Conservation (phyloP, 2,329 filamentous ascomycete genomes). For the Salinomyces thailandicus region DNA sequence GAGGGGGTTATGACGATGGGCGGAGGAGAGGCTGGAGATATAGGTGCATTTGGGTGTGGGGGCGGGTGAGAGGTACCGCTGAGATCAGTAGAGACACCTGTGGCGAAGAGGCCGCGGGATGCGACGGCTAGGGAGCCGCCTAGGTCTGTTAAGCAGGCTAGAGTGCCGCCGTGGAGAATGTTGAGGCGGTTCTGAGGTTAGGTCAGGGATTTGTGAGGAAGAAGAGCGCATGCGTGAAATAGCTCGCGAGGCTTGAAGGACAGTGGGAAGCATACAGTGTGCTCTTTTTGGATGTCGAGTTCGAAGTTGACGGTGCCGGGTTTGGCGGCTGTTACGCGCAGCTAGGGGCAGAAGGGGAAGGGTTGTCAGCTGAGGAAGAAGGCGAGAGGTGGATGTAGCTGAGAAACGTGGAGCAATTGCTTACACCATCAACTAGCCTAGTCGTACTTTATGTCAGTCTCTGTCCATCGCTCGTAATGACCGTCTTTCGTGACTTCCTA, state of each 20-base stretch:
- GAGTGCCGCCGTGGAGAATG: slow-evolving; percentile 67
- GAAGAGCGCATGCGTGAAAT: too few species aligned
- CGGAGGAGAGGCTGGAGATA: background rate
- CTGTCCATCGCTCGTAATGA: background rate
- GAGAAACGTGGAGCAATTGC: slow-evolving; percentile 2
- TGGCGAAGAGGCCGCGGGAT: slow-evolving; percentile 53
- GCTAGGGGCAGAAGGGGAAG: background rate
- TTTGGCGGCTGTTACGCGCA: slow-evolving; percentile 50
- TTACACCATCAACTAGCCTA: slow-evolving; percentile 13
- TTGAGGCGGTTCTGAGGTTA: slow-evolving; percentile 69
- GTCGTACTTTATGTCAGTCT: slow-evolving; percentile 9
- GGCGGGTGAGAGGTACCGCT: slow-evolving; percentile 36
- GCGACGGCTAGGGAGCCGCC: slow-evolving; percentile 57
- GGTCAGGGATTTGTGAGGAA: too few species aligned
- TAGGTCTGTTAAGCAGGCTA: slow-evolving; percentile 63
- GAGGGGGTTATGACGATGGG: too few species aligned
- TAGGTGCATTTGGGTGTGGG: too few species aligned
- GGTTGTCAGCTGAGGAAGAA: too few species aligned
- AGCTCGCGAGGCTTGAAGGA: background rate
- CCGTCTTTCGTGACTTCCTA: slow-evolving; percentile 36
- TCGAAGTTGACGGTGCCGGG: slow-evolving; percentile 65
- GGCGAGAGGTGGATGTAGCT: too few species aligned
- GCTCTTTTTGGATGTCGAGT: slow-evolving; percentile 61
- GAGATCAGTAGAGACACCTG: slow-evolving; percentile 56
- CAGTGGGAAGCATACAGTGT: slow-evolving; percentile 49